Conservation (phyloP, 345 rosid genomes). For the Trapa bicornis region DNA sequence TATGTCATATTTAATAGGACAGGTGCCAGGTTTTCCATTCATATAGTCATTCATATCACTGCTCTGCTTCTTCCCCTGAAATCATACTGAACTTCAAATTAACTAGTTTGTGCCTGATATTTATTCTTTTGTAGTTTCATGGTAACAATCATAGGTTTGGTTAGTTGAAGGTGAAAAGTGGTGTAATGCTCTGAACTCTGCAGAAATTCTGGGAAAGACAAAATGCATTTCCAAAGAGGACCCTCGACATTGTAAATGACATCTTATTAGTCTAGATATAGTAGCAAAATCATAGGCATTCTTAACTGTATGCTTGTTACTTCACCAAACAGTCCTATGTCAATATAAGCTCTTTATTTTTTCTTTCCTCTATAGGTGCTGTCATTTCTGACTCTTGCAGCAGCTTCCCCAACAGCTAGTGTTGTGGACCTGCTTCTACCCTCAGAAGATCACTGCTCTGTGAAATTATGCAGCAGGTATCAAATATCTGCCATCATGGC, state of each 20-base stretch:
- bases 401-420: constrained; percentile 74
- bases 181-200: background rate
- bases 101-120: background rate
- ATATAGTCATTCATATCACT: background rate
- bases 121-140: constrained; percentile 39
- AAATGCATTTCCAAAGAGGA: background rate
- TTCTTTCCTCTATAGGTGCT: constrained; percentile 26
- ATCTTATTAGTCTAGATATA: background rate
- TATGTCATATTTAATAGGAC: background rate
- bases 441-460: constrained; percentile 26
- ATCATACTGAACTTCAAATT: background rate
- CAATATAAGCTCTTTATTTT: constrained; percentile 8
- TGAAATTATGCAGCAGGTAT: constrained; percentile 53
- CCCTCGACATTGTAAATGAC: background rate
- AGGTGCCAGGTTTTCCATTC: background rate
- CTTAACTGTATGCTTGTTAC: background rate
- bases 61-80: background rate
- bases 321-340: background rate
- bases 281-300: background rate
- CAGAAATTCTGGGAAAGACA: background rate
- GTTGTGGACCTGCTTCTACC: constrained; percentile 58
- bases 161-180: background rate
- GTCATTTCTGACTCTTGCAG: constrained; percentile 60
- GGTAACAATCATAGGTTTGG: constrained; percentile 78
- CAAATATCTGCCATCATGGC: constrained; percentile 83